These are phyloP conservation scores for Sphaerulina musiva DNA, from an alignment of 2,329 filamentous ascomycete genomes.

Conservation along the genomic window DNA sequence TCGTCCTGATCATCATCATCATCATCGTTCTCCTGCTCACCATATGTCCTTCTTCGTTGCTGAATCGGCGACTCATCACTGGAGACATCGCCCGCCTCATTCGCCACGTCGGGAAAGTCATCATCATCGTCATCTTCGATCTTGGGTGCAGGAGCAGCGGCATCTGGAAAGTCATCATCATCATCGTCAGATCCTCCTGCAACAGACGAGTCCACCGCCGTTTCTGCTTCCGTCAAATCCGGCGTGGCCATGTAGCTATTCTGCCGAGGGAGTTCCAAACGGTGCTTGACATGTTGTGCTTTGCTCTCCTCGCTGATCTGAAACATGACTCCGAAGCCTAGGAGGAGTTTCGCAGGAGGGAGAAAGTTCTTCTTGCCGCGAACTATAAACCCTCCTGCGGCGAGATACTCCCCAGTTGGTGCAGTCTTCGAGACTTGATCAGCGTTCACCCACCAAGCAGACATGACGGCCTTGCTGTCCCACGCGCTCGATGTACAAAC, in stretches of 20 bases:
- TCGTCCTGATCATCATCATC: conserved; percentile 16
- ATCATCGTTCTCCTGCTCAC: conserved; percentile 25
- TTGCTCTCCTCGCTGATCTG: conserved; percentile 84
- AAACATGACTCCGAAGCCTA: conserved; percentile 85
- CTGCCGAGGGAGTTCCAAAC: conserved; percentile 40
- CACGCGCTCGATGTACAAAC: conserved; percentile 84
- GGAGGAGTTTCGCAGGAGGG: conserved; percentile 75
- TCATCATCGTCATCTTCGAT: conserved; percentile 29
- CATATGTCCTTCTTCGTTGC: conserved; percentile 14
- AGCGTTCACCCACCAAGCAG: conserved; percentile 89
- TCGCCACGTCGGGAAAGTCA: conserved; percentile 38
- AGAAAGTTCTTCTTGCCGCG: conserved; percentile 85
- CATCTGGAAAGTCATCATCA: conserved; percentile 28
- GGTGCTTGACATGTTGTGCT: conserved; percentile 69
- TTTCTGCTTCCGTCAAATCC: conserved; percentile 31
- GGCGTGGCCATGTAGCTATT: conserved; percentile 21
- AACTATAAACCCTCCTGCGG: conserved; percentile 71
- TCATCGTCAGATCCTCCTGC: conserved; percentile 31
- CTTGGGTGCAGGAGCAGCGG: conserved; percentile 20
- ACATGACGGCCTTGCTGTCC: conserved; percentile 95
- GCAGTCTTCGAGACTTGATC: conserved; percentile 86
- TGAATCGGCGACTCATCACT: conserved; percentile 27
- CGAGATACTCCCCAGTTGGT: conserved; percentile 70
- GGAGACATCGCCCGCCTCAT: conserved; percentile 13
- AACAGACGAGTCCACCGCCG: conserved; percentile 26